phyloP scores from a whole-genome alignment of 345 rosid genomes.

The Citrus medica region DNA sequence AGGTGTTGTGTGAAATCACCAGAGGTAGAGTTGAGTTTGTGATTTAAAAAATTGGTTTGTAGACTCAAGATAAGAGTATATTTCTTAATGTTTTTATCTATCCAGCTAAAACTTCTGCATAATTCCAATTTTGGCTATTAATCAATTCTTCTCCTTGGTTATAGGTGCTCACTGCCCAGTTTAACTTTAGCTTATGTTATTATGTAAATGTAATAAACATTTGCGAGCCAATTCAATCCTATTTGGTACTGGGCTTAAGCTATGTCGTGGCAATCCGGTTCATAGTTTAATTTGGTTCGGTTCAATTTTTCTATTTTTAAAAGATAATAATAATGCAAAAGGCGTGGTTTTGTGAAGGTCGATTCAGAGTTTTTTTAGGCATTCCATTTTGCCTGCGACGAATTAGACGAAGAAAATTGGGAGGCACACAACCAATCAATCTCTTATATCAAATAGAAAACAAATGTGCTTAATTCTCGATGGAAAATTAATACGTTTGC shows the following conservation, averaged over 20 bases:
- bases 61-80: neutral
- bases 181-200: neutral
- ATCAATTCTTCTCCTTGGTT: neutral
- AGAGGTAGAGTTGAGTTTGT: neutral
- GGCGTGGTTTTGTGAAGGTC: too few relatives aligned
- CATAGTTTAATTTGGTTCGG: too few relatives aligned
- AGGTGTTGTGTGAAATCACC: neutral
- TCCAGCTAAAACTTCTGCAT: neutral
- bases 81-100: neutral
- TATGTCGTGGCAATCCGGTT: neutral
- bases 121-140: constrained; percentile 13
- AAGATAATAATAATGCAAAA: too few relatives aligned
- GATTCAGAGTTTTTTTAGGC: too few relatives aligned
- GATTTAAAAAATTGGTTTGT: neutral
- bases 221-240: neutral
- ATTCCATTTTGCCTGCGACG: too few relatives aligned
- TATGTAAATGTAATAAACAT: neutral
- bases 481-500: neutral
- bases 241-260: neutral
- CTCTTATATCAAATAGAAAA: too few relatives aligned
- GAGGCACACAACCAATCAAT: too few relatives aligned
- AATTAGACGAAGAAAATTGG: too few relatives aligned
- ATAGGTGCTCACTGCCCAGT: neutral
- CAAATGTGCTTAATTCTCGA: too few relatives aligned
- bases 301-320: too few relatives aligned